Evolutionary conservation across 768 basidiomycete species (phyloP), one percentile per base, ranked within the genome.

Genomic region (Boletus reticuloceps): DNA sequence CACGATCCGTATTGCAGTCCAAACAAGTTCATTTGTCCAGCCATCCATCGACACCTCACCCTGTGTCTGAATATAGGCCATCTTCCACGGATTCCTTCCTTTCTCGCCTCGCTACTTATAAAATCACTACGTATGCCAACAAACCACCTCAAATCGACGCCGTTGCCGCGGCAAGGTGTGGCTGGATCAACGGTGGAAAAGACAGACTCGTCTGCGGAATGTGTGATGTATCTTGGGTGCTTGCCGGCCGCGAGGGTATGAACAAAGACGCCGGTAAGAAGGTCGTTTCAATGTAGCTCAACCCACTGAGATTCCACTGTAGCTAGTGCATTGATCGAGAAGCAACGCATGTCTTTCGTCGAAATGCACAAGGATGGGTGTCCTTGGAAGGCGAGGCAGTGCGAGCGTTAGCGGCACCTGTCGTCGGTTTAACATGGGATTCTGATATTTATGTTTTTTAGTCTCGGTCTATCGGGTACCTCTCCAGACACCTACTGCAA

Each of bases 111-210:
- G 75, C 82, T 1, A 91, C 91, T 1, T 94, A 81, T 71, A 92
- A 86, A 67, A 79, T 93, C 29, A 72, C 86, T 12, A 92, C 91
- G 0, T 94, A 91, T 63, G 78, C 86, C 17, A 89, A 88, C 59
- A 93, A 93, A 67, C 89, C 90, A 1, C 51, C 81, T 0, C 75
- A 77, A 11, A 85, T 92, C 29, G 83, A 93, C 53, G 85, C 90
- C 1, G 89, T 92, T 14, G 84, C 90, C 17, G 90, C 91, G 4
- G 78, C 90, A 0, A 89, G 82, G 68, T 89, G 88, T 64, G 91
- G 91, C 2, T 94, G 91, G 91, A 74, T 80, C 22, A 93, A 93
- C 58, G 84, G 91, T 49, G 88, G 89, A 41, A 91, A 89, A 69
- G 90, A 92, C 55, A 77, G 90, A 45, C 70, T 92, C 19, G 77